Percentiles rank a stretch among this genome's conserved stretches.
These are phyloP conservation scores for Phytopythium kandeliae DNA, from an alignment of 352 stramenopile species.

Conservation along the genomic window DNA sequence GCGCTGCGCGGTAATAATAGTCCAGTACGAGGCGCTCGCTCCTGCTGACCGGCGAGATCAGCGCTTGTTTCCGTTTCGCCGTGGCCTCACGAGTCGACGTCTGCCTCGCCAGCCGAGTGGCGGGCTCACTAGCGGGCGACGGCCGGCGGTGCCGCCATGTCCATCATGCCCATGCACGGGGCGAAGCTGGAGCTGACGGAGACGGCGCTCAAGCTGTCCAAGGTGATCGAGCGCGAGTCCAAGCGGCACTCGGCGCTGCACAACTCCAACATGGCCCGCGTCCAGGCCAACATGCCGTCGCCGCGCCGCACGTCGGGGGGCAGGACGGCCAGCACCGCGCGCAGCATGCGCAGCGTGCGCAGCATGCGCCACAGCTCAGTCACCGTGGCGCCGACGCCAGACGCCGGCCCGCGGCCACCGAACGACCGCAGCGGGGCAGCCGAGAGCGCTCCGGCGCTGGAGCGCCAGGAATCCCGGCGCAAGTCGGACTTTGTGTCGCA, in stretches of 20 bases:
- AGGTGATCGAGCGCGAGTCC: constrained; percentile 59
- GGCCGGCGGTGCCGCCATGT: not conserved
- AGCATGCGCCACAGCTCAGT: constrained; percentile 13
- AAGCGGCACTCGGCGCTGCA: constrained; percentile 33
- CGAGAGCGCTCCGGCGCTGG: not conserved
- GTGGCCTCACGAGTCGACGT: not conserved
- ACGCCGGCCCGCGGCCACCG: constrained; percentile 8
- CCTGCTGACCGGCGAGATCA: not conserved
- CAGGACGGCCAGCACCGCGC: constrained; percentile 1
- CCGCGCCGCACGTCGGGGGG: constrained; percentile 14
- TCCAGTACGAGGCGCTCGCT: too few species aligned
- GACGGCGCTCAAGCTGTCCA: constrained; percentile 56
- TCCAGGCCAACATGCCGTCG: constrained; percentile 24
- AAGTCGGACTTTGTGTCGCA: constrained; percentile 3
- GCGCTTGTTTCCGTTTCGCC: not conserved
- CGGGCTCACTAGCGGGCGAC: too few species aligned
- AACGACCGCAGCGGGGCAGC: not conserved
- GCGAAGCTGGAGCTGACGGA: constrained; percentile 30
- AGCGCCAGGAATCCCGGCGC: constrained; percentile 10
- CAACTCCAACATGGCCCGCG: constrained; percentile 20
- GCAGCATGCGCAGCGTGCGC: constrained; percentile 9
- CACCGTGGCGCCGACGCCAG: constrained; percentile 19
- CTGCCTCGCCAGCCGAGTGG: too few species aligned
- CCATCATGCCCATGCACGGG: not conserved
- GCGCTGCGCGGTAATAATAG: constrained; percentile 1